Conservation (phyloP, 2,329 filamentous ascomycete species). For the Podosphaera xanthii region DNA sequence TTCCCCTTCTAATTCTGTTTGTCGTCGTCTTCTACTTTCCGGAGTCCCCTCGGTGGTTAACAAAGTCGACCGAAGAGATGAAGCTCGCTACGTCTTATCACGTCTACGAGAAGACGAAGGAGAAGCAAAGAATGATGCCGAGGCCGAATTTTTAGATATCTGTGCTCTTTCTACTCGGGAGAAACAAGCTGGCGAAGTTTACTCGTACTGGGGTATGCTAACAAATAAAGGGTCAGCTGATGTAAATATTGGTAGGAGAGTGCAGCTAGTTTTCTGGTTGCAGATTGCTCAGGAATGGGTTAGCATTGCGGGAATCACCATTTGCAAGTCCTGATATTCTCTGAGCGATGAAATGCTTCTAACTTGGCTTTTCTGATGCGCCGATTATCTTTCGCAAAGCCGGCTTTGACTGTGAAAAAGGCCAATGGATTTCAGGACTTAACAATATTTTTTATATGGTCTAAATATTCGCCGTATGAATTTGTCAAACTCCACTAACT, state of each 20-base stretch:
- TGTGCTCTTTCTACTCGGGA: slow-evolving; percentile 38
- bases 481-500: slow-evolving; percentile 17
- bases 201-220: slow-evolving; percentile 42
- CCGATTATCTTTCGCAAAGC: slow-evolving; percentile 39
- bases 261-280: slow-evolving; percentile 48
- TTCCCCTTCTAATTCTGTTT: slow-evolving; percentile 17
- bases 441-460: slow-evolving; percentile 33
- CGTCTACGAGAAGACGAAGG: slow-evolving; percentile 32
- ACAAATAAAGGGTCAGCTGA: slow-evolving; percentile 42
- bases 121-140: slow-evolving; percentile 28
- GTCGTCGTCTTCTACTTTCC: slow-evolving; percentile 17
- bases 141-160: slow-evolving; percentile 47
- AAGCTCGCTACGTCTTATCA: slow-evolving; percentile 23
- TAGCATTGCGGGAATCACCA: slow-evolving; percentile 45
- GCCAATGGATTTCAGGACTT: slow-evolving; percentile 38
- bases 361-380: slow-evolving; percentile 4
- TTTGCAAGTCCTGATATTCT: slow-evolving; percentile 19
- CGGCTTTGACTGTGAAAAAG: slow-evolving; percentile 35
- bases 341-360: neutral
- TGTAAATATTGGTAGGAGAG: slow-evolving; percentile 41
- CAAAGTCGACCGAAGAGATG: slow-evolving; percentile 9
- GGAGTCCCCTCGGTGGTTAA: slow-evolving; percentile 17
- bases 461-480: slow-evolving; percentile 7
- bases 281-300: slow-evolving; percentile 51
- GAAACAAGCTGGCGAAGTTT: slow-evolving; percentile 25